phyloP scores from a whole-genome alignment of 345 rosid genomes.

The Bruguiera parviflora region DNA sequence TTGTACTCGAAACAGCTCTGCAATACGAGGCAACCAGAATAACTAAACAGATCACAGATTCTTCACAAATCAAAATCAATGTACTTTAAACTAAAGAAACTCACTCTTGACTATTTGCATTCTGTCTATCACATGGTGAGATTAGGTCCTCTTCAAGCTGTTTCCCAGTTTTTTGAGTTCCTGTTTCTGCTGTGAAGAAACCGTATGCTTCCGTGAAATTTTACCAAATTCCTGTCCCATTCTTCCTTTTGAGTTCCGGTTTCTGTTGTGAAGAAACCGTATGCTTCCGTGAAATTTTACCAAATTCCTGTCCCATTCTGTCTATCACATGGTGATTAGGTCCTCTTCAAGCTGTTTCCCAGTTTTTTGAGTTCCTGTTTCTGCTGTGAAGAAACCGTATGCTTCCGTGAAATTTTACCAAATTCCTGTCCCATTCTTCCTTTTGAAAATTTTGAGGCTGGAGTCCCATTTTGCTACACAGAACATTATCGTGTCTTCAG shows the following conservation, averaged over 20 bases:
- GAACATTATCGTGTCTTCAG: background rate
- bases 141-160: conserved; percentile 35
- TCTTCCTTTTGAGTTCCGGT: conserved; percentile 12
- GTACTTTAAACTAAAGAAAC: background rate
- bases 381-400: conserved; percentile 27
- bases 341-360: conserved; percentile 28
- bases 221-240: conserved; percentile 19
- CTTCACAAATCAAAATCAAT: background rate
- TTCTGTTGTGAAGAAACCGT: conserved; percentile 30
- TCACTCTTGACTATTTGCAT: conserved; percentile 31
- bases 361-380: conserved; percentile 16
- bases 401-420: conserved; percentile 26
- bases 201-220: conserved; percentile 24
- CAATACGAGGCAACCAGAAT: background rate
- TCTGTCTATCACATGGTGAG: conserved; percentile 27
- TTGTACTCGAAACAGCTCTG: conserved; percentile 41
- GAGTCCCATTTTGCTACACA: conserved; percentile 23
- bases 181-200: conserved; percentile 28
- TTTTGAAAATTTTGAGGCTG: conserved; percentile 17
- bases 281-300: conserved; percentile 26
- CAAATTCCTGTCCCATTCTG: conserved; percentile 17
- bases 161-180: conserved; percentile 20
- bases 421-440: conserved; percentile 20
- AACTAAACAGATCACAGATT: background rate
- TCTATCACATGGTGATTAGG: conserved; percentile 34